Base-by-base conservation (phyloP, 2,329 filamentous ascomycete species). In the Epichloe scottii region DNA sequence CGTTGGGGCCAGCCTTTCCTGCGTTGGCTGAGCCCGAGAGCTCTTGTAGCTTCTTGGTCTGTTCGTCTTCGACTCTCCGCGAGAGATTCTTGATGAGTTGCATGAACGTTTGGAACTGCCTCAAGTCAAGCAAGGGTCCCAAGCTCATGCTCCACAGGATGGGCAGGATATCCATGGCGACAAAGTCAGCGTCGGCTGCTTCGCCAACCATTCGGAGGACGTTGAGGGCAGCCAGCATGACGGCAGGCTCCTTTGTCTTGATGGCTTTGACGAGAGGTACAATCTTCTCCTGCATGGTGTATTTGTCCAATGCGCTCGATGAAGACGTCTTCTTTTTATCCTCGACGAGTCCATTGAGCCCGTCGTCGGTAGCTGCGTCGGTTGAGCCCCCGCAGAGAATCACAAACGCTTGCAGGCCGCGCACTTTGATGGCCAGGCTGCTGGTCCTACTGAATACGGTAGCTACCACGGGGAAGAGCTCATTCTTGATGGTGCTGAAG, bases 201-300 rank as follows among this genome's bases (percentile, higher is more conserved):
- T 80, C 79, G 8, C 89, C 89, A 30, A 98, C 84, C 46, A 95
- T 85, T 47, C 79, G 81, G 57, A 97, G 82, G 1, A 96, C 89
- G 51, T 84, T 84, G 35, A 97, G 73, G 0, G 89, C 85, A 5
- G 91, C 90, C 74, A 97, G 86, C 87, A 97, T 97, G 10, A 98
- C 93, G 7, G 89, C 90, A 0, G 93, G 93, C 65, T 98, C 93
- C 64, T 95, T 97, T 0, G 93, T 98, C 68, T 95, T 97, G 71
- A 98, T 97, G 2, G 77, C 89, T 62, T 87, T 89, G 54, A 98
- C 76, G 4, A 97, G 71, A 0, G 93, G 93, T 0, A 97, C 79
- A 35, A 98, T 87, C 71, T 96, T 97, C 64, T 98, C 93, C 65
- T 98, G 93, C 71, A 98, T 91, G 0, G 93, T 97, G 63, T 93